These are phyloP conservation scores for Podaxis rugospora DNA, from an alignment of 768 basidiomycete genomes.

Conservation along the genomic window DNA sequence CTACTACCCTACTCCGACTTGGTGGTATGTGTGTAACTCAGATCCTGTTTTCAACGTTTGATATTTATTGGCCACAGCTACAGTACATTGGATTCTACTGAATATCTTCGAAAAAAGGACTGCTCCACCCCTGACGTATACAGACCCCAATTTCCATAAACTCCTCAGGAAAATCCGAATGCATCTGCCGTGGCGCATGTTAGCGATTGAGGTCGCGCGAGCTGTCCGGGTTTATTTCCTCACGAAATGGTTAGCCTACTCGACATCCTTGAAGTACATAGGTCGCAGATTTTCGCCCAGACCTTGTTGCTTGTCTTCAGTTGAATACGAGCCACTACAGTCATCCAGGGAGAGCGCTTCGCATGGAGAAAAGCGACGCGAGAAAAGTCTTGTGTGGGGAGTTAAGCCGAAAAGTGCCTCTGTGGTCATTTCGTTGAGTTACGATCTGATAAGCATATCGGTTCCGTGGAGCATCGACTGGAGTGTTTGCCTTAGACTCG, in stretches of 20 bases:
- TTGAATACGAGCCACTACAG: too few species aligned
- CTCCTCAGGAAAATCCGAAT: not conserved
- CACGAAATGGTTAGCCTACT: not conserved
- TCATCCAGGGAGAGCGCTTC: not conserved
- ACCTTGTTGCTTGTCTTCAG: not conserved
- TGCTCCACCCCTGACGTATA: not conserved
- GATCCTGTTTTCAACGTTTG: too few species aligned
- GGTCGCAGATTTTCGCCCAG: not conserved
- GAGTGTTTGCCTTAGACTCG: too few species aligned
- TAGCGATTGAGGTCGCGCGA: not conserved
- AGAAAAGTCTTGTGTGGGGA: not conserved
- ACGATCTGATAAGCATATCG: not conserved
- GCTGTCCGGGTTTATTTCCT: not conserved
- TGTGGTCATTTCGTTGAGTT: not conserved
- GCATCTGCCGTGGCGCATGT: not conserved
- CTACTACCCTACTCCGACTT: too few species aligned
- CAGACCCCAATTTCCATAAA: not conserved
- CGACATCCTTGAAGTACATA: not conserved
- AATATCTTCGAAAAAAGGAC: too few species aligned
- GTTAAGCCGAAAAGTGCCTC: not conserved
- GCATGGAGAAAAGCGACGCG: not conserved
- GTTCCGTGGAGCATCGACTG: not conserved
- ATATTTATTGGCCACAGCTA: too few species aligned
- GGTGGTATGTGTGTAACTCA: too few species aligned
- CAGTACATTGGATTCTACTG: too few species aligned